phyloP scores from a whole-genome alignment of 345 rosid genomes.

The Lepidium africanum region DNA sequence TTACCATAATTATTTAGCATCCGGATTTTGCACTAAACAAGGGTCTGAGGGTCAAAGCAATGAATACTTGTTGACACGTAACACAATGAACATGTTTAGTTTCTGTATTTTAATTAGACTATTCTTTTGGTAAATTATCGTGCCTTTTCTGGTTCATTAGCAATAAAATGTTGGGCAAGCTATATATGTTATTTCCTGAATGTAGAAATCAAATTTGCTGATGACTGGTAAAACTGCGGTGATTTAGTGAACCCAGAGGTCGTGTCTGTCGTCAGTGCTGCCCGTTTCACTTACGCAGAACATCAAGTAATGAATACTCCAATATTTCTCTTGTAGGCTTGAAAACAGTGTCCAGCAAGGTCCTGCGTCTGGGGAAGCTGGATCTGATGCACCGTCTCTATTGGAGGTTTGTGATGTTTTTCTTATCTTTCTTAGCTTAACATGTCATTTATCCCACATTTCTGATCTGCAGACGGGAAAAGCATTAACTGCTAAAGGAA shows the following conservation, averaged over 20 bases:
- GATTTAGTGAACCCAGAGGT: not conserved
- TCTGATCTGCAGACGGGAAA: conserved; percentile 64
- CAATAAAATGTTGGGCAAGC: not conserved
- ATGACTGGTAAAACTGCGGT: not conserved
- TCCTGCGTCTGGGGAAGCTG: conserved; percentile 45
- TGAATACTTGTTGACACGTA: not conserved
- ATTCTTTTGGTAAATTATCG: not conserved
- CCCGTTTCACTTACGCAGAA: not conserved
- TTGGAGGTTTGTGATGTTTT: conserved; percentile 54
- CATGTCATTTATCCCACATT: conserved; percentile 6
- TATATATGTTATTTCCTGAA: not conserved
- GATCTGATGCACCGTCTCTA: conserved; percentile 75
- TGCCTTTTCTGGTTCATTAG: not conserved
- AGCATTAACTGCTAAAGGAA: conserved; percentile 89
- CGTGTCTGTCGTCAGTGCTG: not conserved
- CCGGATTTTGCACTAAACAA: not conserved
- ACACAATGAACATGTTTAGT: not conserved
- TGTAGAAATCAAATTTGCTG: not conserved
- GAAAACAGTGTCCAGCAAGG: conserved; percentile 70
- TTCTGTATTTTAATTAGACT: not conserved
- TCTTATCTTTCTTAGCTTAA: not conserved
- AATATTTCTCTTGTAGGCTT: conserved; percentile 42
- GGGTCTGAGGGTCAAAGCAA: not conserved
- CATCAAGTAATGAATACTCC: not conserved
- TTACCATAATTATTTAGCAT: not conserved